Base-by-base conservation (phyloP, 805 yeast species). In the Helenozyma rhizophorensis region DNA sequence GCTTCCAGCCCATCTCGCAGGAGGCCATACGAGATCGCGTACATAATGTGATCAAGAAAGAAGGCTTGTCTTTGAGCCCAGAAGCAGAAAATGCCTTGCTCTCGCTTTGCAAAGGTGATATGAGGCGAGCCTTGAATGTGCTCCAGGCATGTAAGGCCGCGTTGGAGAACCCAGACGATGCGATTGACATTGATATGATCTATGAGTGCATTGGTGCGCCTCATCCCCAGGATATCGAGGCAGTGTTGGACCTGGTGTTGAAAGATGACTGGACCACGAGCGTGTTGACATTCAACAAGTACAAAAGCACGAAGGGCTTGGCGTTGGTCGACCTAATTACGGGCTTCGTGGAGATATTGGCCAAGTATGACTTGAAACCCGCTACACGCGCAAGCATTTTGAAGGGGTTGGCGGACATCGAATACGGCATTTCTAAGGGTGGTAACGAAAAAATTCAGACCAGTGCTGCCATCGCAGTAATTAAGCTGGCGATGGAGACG, bases 171-270 rank as follows among this genome's bases (percentile, higher is more conserved):
- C 68, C 53, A 6, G 61, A 60, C 3, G 76, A 70, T 21, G 59
- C 49, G 27, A 82, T 93, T 25, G 73, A 81, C 18, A 74, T 72
- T 19, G 79, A 77, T 34, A 80, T 84, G 78, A 80, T 93, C 23
- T 93, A 86, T 56, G 96, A 89, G 42, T 89, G 97, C 55, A 81
- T 93, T 21, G 99, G 99, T 2, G 89, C 95, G 1, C 97, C 98
- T 3, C 83, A 83, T 43, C 97, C 97, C 1, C 72, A 70, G 24
- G 96, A 89, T 45, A 72, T 93, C 15, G 83, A 83, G 47, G 65
- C 77, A 0, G 79, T 88, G 4, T 62, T 93, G 38, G 82, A 81
- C 42, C 74, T 94, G 4, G 78, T 90, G 16, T 62, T 93, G 53
- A 78, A 78, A 46, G 95, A 88, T 40, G 95, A 88, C 50, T 93